phyloP scores from a whole-genome alignment of 2,329 filamentous ascomycete genomes.

The Penicillium sp. region DNA sequence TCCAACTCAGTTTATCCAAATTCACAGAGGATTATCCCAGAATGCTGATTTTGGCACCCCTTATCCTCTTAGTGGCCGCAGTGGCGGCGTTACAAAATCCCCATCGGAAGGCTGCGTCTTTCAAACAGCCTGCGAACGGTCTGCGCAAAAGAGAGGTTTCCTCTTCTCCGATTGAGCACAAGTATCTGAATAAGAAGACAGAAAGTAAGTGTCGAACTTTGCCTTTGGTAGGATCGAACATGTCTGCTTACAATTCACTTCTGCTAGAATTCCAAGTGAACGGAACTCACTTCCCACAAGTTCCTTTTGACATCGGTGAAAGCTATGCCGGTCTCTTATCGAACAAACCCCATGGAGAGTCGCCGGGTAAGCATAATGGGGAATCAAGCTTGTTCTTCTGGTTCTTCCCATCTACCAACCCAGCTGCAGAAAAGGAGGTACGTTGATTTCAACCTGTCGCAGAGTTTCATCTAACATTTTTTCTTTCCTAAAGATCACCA shows the following conservation, averaged over 20 bases:
- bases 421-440: conserved; percentile 35
- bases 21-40: not conserved
- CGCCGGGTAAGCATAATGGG: conserved; percentile 40
- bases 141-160: conserved; percentile 4
- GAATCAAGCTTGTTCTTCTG: conserved; percentile 44
- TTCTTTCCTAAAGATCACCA: conserved; percentile 21
- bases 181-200: conserved; percentile 12
- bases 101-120: conserved; percentile 12
- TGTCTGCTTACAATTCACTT: not conserved
- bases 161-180: not conserved
- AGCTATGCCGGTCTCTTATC: conserved; percentile 43
- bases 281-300: conserved; percentile 56
- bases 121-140: not conserved
- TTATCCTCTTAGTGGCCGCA: conserved; percentile 6
- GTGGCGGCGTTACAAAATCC: conserved; percentile 16
- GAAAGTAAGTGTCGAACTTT: conserved; percentile 6
- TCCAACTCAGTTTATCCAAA: not conserved
- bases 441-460: conserved; percentile 1
- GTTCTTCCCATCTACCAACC: conserved; percentile 41
- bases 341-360: conserved; percentile 39
- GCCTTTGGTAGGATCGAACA: not conserved
- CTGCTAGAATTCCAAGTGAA: conserved; percentile 54
- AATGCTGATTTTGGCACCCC: conserved; percentile 7
- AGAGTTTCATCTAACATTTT: not conserved
- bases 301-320: conserved; percentile 56